Evolutionary conservation across 2,329 filamentous ascomycete species (phyloP).

Genomic region (Penicillium sp.): DNA sequence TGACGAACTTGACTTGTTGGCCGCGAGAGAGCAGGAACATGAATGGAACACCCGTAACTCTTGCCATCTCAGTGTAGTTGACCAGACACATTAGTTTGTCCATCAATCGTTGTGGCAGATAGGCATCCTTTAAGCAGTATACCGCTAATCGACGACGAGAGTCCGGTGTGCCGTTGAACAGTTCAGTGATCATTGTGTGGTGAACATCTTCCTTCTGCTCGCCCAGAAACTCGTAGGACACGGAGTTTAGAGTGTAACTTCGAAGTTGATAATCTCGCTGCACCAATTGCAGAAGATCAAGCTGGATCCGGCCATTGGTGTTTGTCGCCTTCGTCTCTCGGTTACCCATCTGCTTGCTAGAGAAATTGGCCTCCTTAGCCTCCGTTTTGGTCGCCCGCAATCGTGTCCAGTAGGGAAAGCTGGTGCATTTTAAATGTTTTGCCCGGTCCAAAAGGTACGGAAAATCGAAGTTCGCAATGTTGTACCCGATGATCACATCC

Average conservation of each 20-base stretch:
- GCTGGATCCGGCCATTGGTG: slow-evolving; percentile 86
- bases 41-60: slow-evolving; percentile 97
- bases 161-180: slow-evolving; percentile 94
- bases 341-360: slow-evolving; percentile 97
- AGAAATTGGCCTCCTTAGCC: slow-evolving; percentile 79
- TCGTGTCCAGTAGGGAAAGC: slow-evolving; percentile 86
- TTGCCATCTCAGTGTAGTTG: slow-evolving; percentile 99
- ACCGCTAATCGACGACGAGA: slow-evolving; percentile 85
- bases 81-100: slow-evolving; percentile 98
- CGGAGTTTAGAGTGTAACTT: slow-evolving; percentile 96
- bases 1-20: slow-evolving; percentile 97
- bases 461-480: slow-evolving; percentile 98
- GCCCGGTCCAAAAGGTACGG: slow-evolving; percentile 90
- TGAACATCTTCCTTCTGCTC: slow-evolving; percentile 99
- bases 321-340: slow-evolving; percentile 93
- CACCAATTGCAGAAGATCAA: slow-evolving; percentile 91
- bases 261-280: slow-evolving; percentile 92
- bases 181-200: slow-evolving; percentile 97
- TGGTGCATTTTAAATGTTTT: slow-evolving; percentile 72
- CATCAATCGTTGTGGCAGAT: slow-evolving; percentile 88
- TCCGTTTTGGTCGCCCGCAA: slow-evolving; percentile 68
- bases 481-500: slow-evolving; percentile 98
- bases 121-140: slow-evolving; percentile 97
- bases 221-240: slow-evolving; percentile 88
- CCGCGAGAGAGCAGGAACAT: slow-evolving; percentile 88